Base-by-base conservation (phyloP, 257 asterid genomes). In the Solanum arcanum region DNA sequence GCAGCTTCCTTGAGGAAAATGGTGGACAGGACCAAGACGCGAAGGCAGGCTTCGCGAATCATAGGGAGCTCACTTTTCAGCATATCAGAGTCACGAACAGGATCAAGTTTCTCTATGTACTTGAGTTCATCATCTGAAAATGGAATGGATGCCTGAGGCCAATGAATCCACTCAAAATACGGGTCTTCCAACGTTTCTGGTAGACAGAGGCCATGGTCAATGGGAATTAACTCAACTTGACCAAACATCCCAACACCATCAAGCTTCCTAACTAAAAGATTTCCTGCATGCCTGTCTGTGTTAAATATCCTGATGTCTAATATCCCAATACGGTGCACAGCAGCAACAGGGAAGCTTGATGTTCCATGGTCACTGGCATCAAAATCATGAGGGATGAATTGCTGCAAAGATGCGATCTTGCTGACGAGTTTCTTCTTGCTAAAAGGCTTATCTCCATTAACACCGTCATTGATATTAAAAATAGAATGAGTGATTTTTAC, bases 91-190 rank as follows among this genome's bases (percentile, higher is more conserved):
- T 95, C 99, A 37, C 89, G 89, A 85, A 85, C 47, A n/a, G 98
- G 97, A 89, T 97, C 97, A 23, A 97, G 97, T 18, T 90, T 92
- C 20, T 86, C 78, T 62, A 97, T 95, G 88, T 95, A 97, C 92
- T 93, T 95, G 23, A 97, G 98, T 86, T 97, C 99, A 33, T 95
- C 98, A 3, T 94, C 99, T 18, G 98, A 94, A 90, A 97, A 97
- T 3, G 99, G 99, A 83, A 95, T 92, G 31, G 99, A 94, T n/a
- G 99, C 96, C 92, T 97, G 99, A 23, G 98, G 99, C 99, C 99
- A 97, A 89, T 97, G 98, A 46, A 95, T 96, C 99, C 99, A 96
- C 90, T 96, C 99, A 77, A 95, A 96, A 89, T 96, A 96, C 3
- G 99, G 99, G 88, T 96, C 99, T 90, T 96, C 99, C 92, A 96